These are phyloP conservation scores for Aspergillus latus DNA, from an alignment of 2,329 filamentous ascomycete species.

Conservation along the genomic window DNA sequence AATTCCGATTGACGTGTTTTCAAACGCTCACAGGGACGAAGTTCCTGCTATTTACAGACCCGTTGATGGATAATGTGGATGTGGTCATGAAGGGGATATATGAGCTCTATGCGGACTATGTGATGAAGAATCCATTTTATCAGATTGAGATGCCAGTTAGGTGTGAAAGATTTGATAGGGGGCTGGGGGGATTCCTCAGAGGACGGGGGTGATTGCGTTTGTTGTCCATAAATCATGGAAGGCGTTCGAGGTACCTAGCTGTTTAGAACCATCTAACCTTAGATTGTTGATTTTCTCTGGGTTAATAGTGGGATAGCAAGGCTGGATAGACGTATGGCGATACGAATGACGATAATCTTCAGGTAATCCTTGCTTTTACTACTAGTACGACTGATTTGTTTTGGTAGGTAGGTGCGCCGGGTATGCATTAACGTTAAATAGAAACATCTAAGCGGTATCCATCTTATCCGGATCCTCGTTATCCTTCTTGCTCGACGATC, in stretches of 20 bases:
- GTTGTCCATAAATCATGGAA: too few relatives aligned
- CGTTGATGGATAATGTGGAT: conserved; percentile 80
- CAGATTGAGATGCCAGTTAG: conserved; percentile 95
- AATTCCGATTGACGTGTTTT: conserved; percentile 95
- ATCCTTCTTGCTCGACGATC: conserved; percentile 62
- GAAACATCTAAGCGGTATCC: conserved; percentile 70
- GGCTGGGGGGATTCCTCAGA: conserved; percentile 76
- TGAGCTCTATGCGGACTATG: conserved; percentile 92
- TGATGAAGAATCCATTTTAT: conserved; percentile 99
- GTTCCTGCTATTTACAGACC: conserved; percentile 93
- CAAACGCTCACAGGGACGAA: conserved; percentile 92
- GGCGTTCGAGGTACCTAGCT: too few relatives aligned
- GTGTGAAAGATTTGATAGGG: conserved; percentile 92
- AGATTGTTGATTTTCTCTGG: too few relatives aligned
- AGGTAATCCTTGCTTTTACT: neutral
- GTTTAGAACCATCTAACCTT: too few relatives aligned
- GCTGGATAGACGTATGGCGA: too few relatives aligned
- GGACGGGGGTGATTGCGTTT: conserved; percentile 37
- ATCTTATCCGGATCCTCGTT: conserved; percentile 72
- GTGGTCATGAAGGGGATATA: conserved; percentile 81
- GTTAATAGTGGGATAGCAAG: too few relatives aligned
- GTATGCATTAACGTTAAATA: conserved; percentile 34
- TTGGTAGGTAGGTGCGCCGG: conserved; percentile 34
- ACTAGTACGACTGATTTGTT: conserved; percentile 1
- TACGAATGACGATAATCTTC: too few relatives aligned